Evolutionary conservation across 805 yeast genomes (phyloP).

Genomic region (Spathaspora sp.): DNA sequence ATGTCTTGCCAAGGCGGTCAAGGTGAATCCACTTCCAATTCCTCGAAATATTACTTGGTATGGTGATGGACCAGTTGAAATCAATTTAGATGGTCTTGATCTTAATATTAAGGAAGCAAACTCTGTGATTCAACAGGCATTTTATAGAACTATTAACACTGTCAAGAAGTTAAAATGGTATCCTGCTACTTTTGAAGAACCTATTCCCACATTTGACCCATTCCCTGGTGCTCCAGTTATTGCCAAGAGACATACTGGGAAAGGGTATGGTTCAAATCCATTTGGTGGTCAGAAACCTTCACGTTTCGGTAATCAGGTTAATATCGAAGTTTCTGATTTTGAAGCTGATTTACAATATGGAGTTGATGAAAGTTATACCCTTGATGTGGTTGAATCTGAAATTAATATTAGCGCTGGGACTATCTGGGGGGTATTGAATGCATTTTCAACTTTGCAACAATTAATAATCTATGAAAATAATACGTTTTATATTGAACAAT

Average conservation of each 20-base stretch:
- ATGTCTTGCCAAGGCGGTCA: slow-evolving; percentile 6
- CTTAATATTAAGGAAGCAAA: neutral
- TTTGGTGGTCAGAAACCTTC: neutral
- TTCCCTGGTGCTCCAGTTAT: neutral
- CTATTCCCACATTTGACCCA: slow-evolving; percentile 7
- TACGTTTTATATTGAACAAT: slow-evolving; percentile 25
- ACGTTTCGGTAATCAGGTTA: neutral
- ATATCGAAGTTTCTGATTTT: slow-evolving; percentile 14
- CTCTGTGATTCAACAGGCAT: slow-evolving; percentile 4
- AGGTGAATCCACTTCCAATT: slow-evolving; percentile 21
- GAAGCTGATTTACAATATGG: slow-evolving; percentile 28
- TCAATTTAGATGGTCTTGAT: slow-evolving; percentile 2
- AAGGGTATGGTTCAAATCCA: neutral
- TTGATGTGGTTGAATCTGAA: slow-evolving; percentile 12
- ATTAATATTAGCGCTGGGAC: slow-evolving; percentile 27
- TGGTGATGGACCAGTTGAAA: slow-evolving; percentile 7
- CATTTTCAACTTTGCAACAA: slow-evolving; percentile 38
- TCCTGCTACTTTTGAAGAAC: slow-evolving; percentile 29
- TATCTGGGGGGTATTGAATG: slow-evolving; percentile 41
- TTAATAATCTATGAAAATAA: slow-evolving; percentile 25
- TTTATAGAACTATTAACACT: slow-evolving; percentile 6
- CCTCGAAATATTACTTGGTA: slow-evolving; percentile 21
- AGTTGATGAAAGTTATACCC: slow-evolving; percentile 33
- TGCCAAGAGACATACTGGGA: neutral
- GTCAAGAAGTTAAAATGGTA: slow-evolving; percentile 26